These are phyloP conservation scores for Termitomyces eurrhizus DNA, from an alignment of 768 basidiomycete species.

Conservation along the genomic window DNA sequence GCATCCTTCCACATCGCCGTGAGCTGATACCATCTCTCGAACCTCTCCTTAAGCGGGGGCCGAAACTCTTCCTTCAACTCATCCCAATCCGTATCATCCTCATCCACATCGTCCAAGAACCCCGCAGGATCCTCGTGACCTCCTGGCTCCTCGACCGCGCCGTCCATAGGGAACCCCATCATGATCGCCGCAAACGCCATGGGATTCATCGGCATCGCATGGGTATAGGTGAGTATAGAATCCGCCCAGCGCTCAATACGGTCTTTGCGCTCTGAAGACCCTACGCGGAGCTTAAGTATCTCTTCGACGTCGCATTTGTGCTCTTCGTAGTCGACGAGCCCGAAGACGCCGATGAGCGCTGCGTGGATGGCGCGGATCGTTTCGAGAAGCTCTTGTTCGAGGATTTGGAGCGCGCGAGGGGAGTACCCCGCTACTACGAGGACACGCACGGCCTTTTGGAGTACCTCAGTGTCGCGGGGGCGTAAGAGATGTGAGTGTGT, in stretches of 20 bases:
- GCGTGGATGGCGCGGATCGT: slow-evolving; percentile 37
- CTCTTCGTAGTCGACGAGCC: slow-evolving; percentile 37
- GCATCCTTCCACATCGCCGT: slow-evolving; percentile 37
- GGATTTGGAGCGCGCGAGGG: slow-evolving; percentile 34
- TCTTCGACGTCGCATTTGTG: slow-evolving; percentile 38
- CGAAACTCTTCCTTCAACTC: slow-evolving; percentile 59
- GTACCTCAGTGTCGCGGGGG: slow-evolving; percentile 44
- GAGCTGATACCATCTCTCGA: slow-evolving; percentile 53
- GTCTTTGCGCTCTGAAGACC: slow-evolving; percentile 35
- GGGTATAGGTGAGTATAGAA: slow-evolving; percentile 41
- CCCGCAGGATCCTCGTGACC: slow-evolving; percentile 46
- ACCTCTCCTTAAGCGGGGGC: slow-evolving; percentile 51
- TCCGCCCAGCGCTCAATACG: slow-evolving; percentile 54
- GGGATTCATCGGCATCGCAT: slow-evolving; percentile 36
- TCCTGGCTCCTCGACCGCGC: slow-evolving; percentile 27
- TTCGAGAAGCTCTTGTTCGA: slow-evolving; percentile 52
- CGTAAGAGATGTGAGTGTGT: slow-evolving; percentile 54
- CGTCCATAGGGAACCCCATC: slow-evolving; percentile 32
- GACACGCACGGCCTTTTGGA: slow-evolving; percentile 42
- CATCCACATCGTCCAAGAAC: slow-evolving; percentile 51
- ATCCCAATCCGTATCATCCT: slow-evolving; percentile 51
- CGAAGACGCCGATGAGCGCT: slow-evolving; percentile 43
- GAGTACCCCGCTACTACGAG: slow-evolving; percentile 29
- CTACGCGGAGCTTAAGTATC: slow-evolving; percentile 40
- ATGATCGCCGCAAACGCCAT: slow-evolving; percentile 66